A percentile compares a stretch with the other conserved stretches of the same genome.
Evolutionary conservation across 1,284 basidiomycete genomes (phyloP).

Genomic region (Apiotrichum montevideense): DNA sequence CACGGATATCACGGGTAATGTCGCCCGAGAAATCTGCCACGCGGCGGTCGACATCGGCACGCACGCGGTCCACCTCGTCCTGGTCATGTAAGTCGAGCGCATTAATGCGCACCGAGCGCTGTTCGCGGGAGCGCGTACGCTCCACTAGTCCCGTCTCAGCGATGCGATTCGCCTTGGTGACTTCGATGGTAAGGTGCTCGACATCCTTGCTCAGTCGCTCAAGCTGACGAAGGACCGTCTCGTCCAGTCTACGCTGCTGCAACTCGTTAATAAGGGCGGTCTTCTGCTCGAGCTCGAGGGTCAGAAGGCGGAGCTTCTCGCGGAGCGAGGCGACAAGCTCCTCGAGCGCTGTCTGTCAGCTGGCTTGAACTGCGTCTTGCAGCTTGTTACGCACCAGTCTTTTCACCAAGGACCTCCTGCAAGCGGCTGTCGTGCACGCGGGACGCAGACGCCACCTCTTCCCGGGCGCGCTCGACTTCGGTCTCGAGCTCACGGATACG

Average conservation of each 20-base stretch:
- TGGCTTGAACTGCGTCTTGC: neutral
- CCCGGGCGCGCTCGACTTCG: slow-evolving; percentile 56
- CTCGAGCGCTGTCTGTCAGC: slow-evolving; percentile 58
- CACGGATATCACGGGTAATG: no score
- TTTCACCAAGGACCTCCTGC: slow-evolving; percentile 66
- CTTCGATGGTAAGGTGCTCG: slow-evolving; percentile 63
- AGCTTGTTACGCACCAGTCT: slow-evolving; percentile 58
- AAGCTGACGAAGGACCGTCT: slow-evolving; percentile 50
- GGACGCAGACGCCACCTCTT: slow-evolving; percentile 46
- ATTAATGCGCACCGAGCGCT: slow-evolving; percentile 16
- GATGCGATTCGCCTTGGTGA: slow-evolving; percentile 70
- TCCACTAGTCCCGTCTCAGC: slow-evolving; percentile 76
- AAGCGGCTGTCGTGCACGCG: slow-evolving; percentile 21
- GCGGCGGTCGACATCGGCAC: slow-evolving; percentile 20
- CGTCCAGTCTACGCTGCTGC: slow-evolving; percentile 18
- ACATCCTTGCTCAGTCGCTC: slow-evolving; percentile 51
- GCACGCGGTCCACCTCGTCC: slow-evolving; percentile 25
- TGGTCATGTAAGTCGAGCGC: slow-evolving; percentile 21
- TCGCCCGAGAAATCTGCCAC: neutral
- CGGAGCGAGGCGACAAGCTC: slow-evolving; percentile 65
- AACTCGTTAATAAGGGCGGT: slow-evolving; percentile 54
- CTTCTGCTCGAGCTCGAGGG: slow-evolving; percentile 66
- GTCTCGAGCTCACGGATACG: slow-evolving; percentile 73
- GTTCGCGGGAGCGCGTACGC: slow-evolving; percentile 46
- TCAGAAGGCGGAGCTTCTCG: slow-evolving; percentile 66